phyloP scores from a whole-genome alignment of 225 moss, liverwort and hornwort genomes.

The Pseudisothecium myosuroides region DNA sequence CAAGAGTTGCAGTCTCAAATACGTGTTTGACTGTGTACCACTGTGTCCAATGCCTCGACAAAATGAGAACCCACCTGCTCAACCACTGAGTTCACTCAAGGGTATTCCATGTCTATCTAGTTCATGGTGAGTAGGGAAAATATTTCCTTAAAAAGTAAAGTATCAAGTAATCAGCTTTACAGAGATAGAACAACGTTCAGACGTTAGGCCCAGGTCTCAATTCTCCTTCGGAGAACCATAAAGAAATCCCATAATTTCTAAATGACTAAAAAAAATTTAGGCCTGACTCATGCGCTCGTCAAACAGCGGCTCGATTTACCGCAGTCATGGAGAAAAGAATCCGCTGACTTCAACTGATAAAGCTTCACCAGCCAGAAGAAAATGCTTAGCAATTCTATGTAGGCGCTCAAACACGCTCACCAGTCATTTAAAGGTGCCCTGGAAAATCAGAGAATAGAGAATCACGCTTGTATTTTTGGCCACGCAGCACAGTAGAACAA shows the following conservation, averaged over 20 bases:
- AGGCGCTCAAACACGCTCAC: conserved; percentile 5
- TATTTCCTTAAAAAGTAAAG: neutral
- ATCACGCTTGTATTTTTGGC: neutral
- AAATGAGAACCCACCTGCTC: neutral
- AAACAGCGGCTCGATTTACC: neutral
- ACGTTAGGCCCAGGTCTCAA: neutral
- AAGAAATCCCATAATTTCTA: neutral
- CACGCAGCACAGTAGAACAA: conserved; percentile 5
- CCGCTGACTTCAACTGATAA: neutral
- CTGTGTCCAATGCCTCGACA: conserved; percentile 1
- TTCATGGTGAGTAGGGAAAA: neutral
- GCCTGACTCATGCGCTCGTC: neutral
- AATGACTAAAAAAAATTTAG: neutral
- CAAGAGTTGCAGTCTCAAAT: conserved; percentile 4
- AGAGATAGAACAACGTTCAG: neutral
- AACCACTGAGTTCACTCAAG: neutral
- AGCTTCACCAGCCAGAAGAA: neutral
- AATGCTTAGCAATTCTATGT: neutral
- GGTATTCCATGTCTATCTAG: neutral
- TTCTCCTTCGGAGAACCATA: neutral
- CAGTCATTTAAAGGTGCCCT: neutral
- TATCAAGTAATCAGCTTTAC: neutral
- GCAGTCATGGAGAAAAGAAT: neutral
- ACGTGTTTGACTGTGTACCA: neutral
- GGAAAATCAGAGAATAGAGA: neutral